Evolutionary conservation across 371 early-diverging fungal species (phyloP).

Genomic region (Rhizopus delemar): DNA sequence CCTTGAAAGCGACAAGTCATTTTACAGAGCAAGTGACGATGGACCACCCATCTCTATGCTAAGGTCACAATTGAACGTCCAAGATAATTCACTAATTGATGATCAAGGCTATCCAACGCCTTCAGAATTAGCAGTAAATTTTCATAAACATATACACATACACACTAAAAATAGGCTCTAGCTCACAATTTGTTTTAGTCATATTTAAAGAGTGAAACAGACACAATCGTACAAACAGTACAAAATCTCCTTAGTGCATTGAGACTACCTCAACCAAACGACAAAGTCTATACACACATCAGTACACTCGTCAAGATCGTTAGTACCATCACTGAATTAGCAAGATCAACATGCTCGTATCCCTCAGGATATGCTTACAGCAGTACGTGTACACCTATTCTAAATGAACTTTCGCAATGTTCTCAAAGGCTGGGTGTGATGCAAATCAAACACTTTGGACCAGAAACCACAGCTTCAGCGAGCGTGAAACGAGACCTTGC

Average conservation of each 20-base stretch:
- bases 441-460: conserved; percentile 10
- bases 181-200: background rate
- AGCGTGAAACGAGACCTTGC: conserved; percentile 85
- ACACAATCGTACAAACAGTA: conserved; percentile 83
- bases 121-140: conserved; percentile 15
- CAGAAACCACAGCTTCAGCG: conserved; percentile 41
- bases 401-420: conserved; percentile 50
- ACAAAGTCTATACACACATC: conserved; percentile 67
- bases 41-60: background rate
- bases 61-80: background rate
- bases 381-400: conserved; percentile 51
- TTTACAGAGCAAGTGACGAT: background rate
- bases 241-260: conserved; percentile 77
- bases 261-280: conserved; percentile 66
- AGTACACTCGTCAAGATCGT: conserved; percentile 63
- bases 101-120: conserved; percentile 9
- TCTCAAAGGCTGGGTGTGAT: conserved; percentile 14
- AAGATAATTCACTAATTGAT: conserved; percentile 3
- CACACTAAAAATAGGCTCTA: conserved; percentile 21
- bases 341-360: conserved; percentile 44
- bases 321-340: conserved; percentile 39
- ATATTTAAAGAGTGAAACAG: conserved; percentile 85
- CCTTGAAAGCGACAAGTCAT: background rate
- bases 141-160: background rate
- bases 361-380: conserved; percentile 42